Conservation (phyloP, 2,329 filamentous ascomycete species). For the Trichoderma sp. region DNA sequence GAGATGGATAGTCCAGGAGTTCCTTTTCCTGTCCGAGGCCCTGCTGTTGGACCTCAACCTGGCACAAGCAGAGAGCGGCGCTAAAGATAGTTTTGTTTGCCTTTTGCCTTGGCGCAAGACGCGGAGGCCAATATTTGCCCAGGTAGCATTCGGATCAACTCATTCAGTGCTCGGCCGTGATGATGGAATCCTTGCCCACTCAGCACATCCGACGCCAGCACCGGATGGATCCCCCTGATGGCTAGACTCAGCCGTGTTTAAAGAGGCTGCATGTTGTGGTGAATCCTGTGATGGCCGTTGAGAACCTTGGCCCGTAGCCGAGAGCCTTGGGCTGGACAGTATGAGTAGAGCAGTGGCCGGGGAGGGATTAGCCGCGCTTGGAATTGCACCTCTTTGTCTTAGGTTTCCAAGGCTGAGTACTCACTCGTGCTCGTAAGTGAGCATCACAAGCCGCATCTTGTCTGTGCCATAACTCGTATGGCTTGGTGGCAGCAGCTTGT, state of each 20-base stretch:
- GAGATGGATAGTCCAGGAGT: not conserved
- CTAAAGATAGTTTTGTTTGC: slow-evolving; percentile 10
- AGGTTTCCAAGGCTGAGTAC: not conserved
- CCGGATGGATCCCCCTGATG: not conserved
- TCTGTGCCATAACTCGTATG: not conserved
- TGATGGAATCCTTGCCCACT: not conserved
- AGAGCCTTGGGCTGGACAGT: not conserved
- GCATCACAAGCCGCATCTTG: not conserved
- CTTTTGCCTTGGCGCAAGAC: slow-evolving; percentile 9
- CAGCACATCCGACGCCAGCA: not conserved
- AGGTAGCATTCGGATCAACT: slow-evolving; percentile 11
- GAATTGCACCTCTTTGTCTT: not conserved
- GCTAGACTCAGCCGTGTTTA: slow-evolving; percentile 1
- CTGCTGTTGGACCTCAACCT: not conserved
- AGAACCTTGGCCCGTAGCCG: not conserved
- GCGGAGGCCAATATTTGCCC: slow-evolving; percentile 7
- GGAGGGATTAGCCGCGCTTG: not conserved
- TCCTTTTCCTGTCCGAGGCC: not conserved
- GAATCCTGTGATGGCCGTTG: not conserved
- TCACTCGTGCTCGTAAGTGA: not conserved
- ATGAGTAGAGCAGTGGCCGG: not conserved
- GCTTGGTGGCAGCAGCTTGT: not conserved
- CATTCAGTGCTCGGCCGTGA: not conserved
- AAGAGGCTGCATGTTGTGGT: slow-evolving; percentile 11
- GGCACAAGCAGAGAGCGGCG: not conserved